phyloP scores from a whole-genome alignment of 306 rosid genomes.

The Rosa chinensis region DNA sequence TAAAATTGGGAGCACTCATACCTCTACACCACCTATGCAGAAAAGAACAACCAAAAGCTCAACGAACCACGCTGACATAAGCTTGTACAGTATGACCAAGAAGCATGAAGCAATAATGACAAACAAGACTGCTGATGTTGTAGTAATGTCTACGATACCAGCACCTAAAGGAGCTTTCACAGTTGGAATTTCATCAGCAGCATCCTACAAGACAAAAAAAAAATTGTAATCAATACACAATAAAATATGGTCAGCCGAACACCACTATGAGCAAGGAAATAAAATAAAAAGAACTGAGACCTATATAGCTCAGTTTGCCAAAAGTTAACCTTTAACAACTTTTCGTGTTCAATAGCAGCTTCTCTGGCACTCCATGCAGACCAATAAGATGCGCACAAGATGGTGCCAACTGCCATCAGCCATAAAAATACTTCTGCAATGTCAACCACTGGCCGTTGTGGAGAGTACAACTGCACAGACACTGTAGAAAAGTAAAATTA shows the following conservation, averaged over 20 bases:
- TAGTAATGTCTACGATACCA: slow-evolving; percentile 72
- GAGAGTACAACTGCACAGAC: slow-evolving; percentile 91
- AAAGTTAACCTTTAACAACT: slow-evolving; percentile 61
- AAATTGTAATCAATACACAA: slow-evolving; percentile 13
- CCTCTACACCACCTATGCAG: slow-evolving; percentile 95
- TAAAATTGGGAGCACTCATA: slow-evolving; percentile 30
- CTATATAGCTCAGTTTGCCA: slow-evolving; percentile 3
- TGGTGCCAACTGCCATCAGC: slow-evolving; percentile 92
- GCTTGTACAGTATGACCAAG: slow-evolving; percentile 70
- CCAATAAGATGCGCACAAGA: slow-evolving; percentile 94
- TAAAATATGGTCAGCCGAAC: slow-evolving; percentile 7
- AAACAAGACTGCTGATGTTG: slow-evolving; percentile 70
- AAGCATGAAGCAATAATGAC: slow-evolving; percentile 83
- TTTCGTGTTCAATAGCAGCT: slow-evolving; percentile 71
- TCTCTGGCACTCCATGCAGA: slow-evolving; percentile 88
- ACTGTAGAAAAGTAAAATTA: slow-evolving; percentile 49
- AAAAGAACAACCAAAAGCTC: slow-evolving; percentile 90
- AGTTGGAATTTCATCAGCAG: slow-evolving; percentile 53
- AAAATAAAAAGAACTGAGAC: slow-evolving; percentile 5
- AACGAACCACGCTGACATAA: slow-evolving; percentile 83
- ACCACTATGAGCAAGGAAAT: not conserved
- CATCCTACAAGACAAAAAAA: slow-evolving; percentile 56
- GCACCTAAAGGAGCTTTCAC: slow-evolving; percentile 32
- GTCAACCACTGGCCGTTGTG: slow-evolving; percentile 75
- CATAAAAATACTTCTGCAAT: slow-evolving; percentile 94